These are phyloP conservation scores for Fusarium coicis DNA, from an alignment of 2,329 filamentous ascomycete genomes.

Conservation along the genomic window DNA sequence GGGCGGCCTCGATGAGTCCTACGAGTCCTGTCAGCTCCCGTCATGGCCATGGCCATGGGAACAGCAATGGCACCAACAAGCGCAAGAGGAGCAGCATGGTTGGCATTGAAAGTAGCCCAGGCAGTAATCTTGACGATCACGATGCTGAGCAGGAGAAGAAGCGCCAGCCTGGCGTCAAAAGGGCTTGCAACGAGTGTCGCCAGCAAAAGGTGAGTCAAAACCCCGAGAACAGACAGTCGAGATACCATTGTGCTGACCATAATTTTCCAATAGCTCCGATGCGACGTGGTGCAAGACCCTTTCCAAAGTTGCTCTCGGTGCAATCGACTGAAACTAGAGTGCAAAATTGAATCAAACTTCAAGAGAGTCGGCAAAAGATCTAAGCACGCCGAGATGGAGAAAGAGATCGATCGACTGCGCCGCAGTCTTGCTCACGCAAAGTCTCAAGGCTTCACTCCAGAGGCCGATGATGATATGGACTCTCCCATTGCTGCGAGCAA, in stretches of 20 bases:
- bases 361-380: constrained; percentile 85
- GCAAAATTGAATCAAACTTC: constrained; percentile 89
- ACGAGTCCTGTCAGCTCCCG: constrained; percentile 66
- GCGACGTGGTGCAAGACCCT: constrained; percentile 84
- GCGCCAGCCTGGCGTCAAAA: constrained; percentile 76
- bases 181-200: constrained; percentile 85
- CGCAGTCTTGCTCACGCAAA: constrained; percentile 70
- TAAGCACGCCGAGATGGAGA: constrained; percentile 88
- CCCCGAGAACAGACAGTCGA: neutral
- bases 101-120: constrained; percentile 69
- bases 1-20: constrained; percentile 63
- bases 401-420: constrained; percentile 77
- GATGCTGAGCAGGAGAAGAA: constrained; percentile 71
- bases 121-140: constrained; percentile 61
- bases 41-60: constrained; percentile 56
- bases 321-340: constrained; percentile 81
- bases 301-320: constrained; percentile 83
- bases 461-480: constrained; percentile 67
- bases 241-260: constrained; percentile 10
- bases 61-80: constrained; percentile 58
- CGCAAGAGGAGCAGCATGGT: constrained; percentile 67
- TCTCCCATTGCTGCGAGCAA: constrained; percentile 65
- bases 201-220: constrained; percentile 79
- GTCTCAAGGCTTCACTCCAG: constrained; percentile 65
- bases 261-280: constrained; percentile 69